Conservation (phyloP, 257 asterid species). For the Solanum rostratum region DNA sequence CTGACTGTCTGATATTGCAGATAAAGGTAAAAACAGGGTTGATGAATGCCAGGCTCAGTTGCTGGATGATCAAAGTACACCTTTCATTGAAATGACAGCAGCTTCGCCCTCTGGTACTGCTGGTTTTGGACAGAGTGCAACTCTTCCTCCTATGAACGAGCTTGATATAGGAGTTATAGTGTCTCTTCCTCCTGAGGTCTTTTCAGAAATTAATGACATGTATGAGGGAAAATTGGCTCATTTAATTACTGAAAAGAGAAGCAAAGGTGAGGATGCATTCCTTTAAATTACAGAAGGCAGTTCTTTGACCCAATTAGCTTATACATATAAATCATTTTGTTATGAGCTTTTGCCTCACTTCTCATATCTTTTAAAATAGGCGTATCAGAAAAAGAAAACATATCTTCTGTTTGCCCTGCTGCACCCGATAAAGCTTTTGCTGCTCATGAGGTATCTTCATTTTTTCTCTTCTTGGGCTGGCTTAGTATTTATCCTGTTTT, state of each 20-base stretch:
- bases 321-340: not conserved
- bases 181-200: constrained; percentile 79
- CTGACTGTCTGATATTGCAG: constrained; percentile 15
- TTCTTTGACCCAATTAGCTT: not conserved
- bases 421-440: not conserved
- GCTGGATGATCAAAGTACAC: constrained; percentile 13
- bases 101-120: constrained; percentile 34
- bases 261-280: constrained; percentile 13
- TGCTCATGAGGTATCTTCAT: not conserved
- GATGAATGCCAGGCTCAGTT: constrained; percentile 12
- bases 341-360: not conserved
- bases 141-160: constrained; percentile 75
- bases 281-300: constrained; percentile 30
- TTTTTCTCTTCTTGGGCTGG: not conserved
- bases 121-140: constrained; percentile 19
- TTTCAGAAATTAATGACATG: constrained; percentile 75
- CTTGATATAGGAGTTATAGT: constrained; percentile 75
- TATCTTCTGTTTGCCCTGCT: not conserved
- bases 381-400: not conserved
- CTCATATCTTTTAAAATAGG: not conserved
- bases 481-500: not conserved
- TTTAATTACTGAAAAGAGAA: constrained; percentile 45
- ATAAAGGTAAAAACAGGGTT: constrained; percentile 13
- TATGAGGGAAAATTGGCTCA: constrained; percentile 61
- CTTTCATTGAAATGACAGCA: constrained; percentile 20